Evolutionary conservation across 1,284 basidiomycete genomes (phyloP), one percentile per base, ranked within the genome.

Genomic region (Leccinum variabile): DNA sequence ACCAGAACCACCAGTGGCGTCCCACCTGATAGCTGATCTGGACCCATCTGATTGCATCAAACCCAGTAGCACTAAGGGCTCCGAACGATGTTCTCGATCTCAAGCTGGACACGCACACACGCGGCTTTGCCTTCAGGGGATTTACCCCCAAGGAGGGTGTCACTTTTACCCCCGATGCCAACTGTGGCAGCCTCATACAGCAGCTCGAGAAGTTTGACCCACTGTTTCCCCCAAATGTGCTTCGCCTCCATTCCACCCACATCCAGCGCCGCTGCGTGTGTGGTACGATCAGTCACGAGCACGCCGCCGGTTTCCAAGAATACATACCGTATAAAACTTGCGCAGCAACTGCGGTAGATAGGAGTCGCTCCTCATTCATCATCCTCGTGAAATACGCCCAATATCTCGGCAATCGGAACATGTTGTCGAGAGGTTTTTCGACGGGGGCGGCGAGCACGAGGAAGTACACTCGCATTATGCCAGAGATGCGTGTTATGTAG

Each of bases 401-500:
- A 63, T n/a, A n/a, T n/a, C n/a, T n/a, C n/a, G n/a, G n/a, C n/a
- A n/a, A n/a, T n/a, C n/a, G n/a, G n/a, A n/a, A n/a, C n/a, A n/a
- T n/a, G n/a, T n/a, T n/a, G n/a, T 83, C 76, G 81, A 72, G 67
- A n/a, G 83, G 81, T 59, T 72, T 70, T 57, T 76, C 68, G 25
- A 77, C 69, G 22, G 79, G 78, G 28, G 79, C 77, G 63, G 78
- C 83, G 46, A 96, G 75, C 61, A 97, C 85, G 8, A 89, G 84
- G 74, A 94, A 94, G 79, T 97, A 99, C 25, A 99, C 85, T 10
- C 95, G 86, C 80, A 94, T 83, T 3, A 25, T 85, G 6, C 94
- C 95, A 32, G 86, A 79, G 67, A 97, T 84, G n/a, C 97, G 86
- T 53, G 81, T 81, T 25, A 84, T 82, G 74, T 94, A 92, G 58